Base-by-base conservation (phyloP, 768 basidiomycete species). In the Mycena rebaudengoi region DNA sequence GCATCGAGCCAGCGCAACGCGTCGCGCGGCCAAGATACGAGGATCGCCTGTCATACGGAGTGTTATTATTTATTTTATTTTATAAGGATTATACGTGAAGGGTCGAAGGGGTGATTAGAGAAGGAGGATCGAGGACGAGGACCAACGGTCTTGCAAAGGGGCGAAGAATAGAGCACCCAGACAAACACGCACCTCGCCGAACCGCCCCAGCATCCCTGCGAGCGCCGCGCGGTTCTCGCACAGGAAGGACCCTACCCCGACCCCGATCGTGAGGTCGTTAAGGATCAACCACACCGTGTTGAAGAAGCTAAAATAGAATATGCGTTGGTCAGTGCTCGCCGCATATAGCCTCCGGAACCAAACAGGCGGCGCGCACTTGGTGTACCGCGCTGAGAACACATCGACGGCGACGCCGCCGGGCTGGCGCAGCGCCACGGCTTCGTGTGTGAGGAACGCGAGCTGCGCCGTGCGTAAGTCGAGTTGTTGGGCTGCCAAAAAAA, bases 251-350 rank as follows among this genome's bases (percentile, higher is more conserved):
- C 91, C 89, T 29, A 92, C 78, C 0, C 91, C 90, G 40, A 86
- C 75, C 1, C 97, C 97, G 28, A 98, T 82, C 26, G 95, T 95
- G 26, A 96, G 74, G 71, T 99, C 97, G 75, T 98, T 98, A 68
- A 95, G 73, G 28, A 96, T 85, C 2, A 97, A 80, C 97, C 97
- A 99, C 2, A 97, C 82, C 29, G 86, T 89, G 71, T 96, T 98
- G 80, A 94, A 96, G 74, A 97, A 96, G 52, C 94, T 96, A 52
- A 2, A 25, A n/a, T n/a, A n/a, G n/a, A n/a, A n/a, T n/a, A n/a
- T n/a, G n/a, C n/a, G n/a, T n/a, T n/a, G n/a, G n/a, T n/a, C n/a
- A n/a, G n/a, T n/a, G n/a, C n/a, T n/a, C n/a, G n/a, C 20, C 16
- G 13, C 37, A 26, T 23, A 28, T 37, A 1, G 5, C 70, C 82